Evolutionary conservation across 345 rosid genomes (phyloP).

Genomic region (Microthlaspi erraticum): DNA sequence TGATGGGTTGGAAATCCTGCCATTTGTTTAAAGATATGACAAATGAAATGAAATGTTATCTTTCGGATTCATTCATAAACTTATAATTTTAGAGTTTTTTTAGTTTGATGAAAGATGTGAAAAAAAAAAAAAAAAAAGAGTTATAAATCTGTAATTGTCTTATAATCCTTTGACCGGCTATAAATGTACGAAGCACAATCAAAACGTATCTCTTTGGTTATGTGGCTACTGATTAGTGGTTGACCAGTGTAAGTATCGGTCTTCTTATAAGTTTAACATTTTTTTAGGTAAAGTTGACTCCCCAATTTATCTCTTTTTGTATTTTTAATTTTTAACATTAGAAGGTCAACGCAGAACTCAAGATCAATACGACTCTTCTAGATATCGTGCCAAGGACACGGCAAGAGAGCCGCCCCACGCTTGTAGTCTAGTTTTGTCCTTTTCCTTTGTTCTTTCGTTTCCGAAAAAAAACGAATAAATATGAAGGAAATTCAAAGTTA

Average conservation of each 20-base stretch:
- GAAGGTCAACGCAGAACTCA: conserved; percentile 46
- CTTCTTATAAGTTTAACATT: conserved; percentile 12
- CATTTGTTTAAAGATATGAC: background rate
- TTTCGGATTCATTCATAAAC: background rate
- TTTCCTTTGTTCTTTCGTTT: conserved; percentile 3
- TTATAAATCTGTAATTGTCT: conserved; percentile 9
- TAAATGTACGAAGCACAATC: conserved; percentile 16
- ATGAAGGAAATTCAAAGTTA: background rate
- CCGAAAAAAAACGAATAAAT: background rate
- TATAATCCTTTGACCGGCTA: conserved; percentile 2
- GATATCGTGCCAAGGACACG: conserved; percentile 40
- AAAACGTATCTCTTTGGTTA: conserved; percentile 11
- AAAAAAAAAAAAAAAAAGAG: conserved; percentile 7
- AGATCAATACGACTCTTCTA: conserved; percentile 38
- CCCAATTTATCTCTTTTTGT: background rate
- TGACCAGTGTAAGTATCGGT: conserved; percentile 29
- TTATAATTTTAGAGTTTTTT: background rate
- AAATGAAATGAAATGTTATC: background rate
- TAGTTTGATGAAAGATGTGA: background rate
- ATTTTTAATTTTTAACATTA: background rate
- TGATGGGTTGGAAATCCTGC: too few relatives aligned
- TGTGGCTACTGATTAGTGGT: conserved; percentile 28
- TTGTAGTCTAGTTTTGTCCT: conserved; percentile 36
- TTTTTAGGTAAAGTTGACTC: conserved; percentile 42
- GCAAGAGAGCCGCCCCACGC: conserved; percentile 52